These are phyloP conservation scores for Lactuca saligna DNA, from an alignment of 129 eudicot genomes.

Conservation along the genomic window DNA sequence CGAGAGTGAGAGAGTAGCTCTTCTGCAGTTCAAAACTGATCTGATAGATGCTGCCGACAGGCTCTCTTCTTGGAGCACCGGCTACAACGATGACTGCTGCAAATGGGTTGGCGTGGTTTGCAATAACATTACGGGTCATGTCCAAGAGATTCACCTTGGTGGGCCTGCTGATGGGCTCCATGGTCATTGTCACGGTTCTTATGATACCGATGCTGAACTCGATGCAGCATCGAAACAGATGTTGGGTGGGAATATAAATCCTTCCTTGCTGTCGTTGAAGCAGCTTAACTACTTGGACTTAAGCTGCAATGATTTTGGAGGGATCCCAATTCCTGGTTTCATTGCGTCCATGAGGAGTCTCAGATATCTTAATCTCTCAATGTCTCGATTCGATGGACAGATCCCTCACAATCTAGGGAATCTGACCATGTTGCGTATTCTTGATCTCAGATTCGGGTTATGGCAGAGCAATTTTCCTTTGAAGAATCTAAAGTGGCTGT, in stretches of 20 bases:
- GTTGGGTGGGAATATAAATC: constrained; percentile 28
- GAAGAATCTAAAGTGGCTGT: constrained; percentile 27
- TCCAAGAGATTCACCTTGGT: constrained; percentile 27
- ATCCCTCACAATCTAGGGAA: constrained; percentile 27
- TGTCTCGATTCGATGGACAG: constrained; percentile 13
- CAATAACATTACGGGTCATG: constrained; percentile 28
- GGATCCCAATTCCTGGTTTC: constrained; percentile 19
- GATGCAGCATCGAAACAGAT: constrained; percentile 15
- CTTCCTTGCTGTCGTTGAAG: constrained; percentile 18
- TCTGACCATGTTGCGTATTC: constrained; percentile 24
- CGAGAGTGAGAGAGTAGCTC: constrained; percentile 25
- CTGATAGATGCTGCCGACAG: constrained; percentile 26
- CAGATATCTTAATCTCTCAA: constrained; percentile 31
- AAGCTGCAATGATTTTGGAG: constrained; percentile 32
- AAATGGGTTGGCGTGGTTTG: constrained; percentile 38
- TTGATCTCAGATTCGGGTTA: constrained; percentile 9
- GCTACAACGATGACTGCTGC: constrained; percentile 35
- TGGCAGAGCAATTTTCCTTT: not conserved
- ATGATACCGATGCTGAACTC: constrained; percentile 13
- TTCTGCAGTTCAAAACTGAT: constrained; percentile 24
- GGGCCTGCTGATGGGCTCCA: constrained; percentile 22
- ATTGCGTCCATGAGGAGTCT: constrained; percentile 23
- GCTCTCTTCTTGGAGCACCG: constrained; percentile 36
- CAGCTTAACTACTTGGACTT: constrained; percentile 33
- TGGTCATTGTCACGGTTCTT: constrained; percentile 1